Evolutionary conservation across 768 basidiomycete species (phyloP).

Genomic region (Piloderma croceum): DNA sequence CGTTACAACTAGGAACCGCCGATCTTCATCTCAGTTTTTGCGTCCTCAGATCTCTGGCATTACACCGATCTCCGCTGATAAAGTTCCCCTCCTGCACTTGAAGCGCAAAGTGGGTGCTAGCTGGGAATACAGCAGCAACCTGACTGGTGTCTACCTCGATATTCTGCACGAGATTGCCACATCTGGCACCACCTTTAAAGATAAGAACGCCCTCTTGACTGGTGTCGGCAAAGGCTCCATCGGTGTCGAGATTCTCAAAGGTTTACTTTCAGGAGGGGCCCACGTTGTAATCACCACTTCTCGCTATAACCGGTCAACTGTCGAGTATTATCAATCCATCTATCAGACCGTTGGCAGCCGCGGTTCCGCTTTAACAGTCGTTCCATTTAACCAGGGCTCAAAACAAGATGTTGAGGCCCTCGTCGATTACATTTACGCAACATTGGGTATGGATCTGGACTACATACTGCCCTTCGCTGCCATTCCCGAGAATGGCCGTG

Average conservation of each 20-base stretch:
- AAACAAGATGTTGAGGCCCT: constrained; percentile 98
- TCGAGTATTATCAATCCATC: constrained; percentile 97
- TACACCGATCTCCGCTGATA: constrained; percentile 73
- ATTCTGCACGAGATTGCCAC: constrained; percentile 98
- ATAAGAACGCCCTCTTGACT: constrained; percentile 96
- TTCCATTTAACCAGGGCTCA: constrained; percentile 98
- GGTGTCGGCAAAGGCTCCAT: constrained; percentile 98
- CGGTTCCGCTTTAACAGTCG: constrained; percentile 94
- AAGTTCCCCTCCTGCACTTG: constrained; percentile 89
- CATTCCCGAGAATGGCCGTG: constrained; percentile 96
- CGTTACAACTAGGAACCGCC: constrained; percentile 57
- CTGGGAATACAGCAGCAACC: constrained; percentile 97
- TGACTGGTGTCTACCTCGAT: constrained; percentile 93
- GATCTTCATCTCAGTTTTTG: constrained; percentile 95
- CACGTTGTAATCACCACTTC: constrained; percentile 98
- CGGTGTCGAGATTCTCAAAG: constrained; percentile 95
- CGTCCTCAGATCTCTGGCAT: constrained; percentile 78
- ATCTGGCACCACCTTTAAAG: constrained; percentile 96
- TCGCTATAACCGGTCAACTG: constrained; percentile 90
- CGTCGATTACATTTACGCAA: constrained; percentile 96
- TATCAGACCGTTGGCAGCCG: constrained; percentile 94
- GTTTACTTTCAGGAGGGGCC: constrained; percentile 91
- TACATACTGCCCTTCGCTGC: constrained; percentile 99
- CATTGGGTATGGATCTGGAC: constrained; percentile 92
- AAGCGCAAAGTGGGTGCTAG: constrained; percentile 93